A percentile compares a stretch with the other conserved stretches of the same genome.
Conservation (phyloP, 2,329 filamentous ascomycete genomes). For the Neopestalotiopsis sp. region DNA sequence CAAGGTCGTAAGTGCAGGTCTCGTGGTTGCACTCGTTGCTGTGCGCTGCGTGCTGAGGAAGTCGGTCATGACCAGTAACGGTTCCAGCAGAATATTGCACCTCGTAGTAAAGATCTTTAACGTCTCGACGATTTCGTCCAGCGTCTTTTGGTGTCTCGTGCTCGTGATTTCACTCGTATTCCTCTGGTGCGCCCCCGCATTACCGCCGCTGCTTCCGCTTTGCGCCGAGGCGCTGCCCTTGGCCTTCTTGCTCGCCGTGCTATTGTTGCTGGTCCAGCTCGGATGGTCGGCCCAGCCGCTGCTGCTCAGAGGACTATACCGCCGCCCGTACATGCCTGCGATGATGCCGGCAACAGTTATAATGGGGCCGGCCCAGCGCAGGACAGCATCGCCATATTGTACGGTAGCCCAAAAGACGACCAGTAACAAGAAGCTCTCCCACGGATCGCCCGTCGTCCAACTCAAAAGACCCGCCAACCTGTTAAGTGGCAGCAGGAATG, state of each 20-base stretch:
- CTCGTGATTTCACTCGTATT: slow-evolving; percentile 62
- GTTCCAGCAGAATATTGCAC: slow-evolving; percentile 91
- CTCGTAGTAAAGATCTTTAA: slow-evolving; percentile 87
- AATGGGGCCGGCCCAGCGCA: slow-evolving; percentile 82
- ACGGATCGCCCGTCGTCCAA: slow-evolving; percentile 93
- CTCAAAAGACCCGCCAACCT: slow-evolving; percentile 83
- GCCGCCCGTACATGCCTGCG: slow-evolving; percentile 87
- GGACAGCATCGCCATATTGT: slow-evolving; percentile 84
- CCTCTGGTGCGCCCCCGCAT: slow-evolving; percentile 43
- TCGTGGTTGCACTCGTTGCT: slow-evolving; percentile 87
- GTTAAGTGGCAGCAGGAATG: slow-evolving; percentile 89
- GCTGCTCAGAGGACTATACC: slow-evolving; percentile 89
- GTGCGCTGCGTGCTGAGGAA: slow-evolving; percentile 91
- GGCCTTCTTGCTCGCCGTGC: slow-evolving; percentile 31
- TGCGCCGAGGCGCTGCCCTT: slow-evolving; percentile 39
- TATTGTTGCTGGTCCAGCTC: slow-evolving; percentile 22
- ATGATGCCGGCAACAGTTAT: slow-evolving; percentile 81
- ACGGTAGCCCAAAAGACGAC: slow-evolving; percentile 84
- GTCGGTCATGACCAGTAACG: slow-evolving; percentile 86
- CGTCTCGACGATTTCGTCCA: slow-evolving; percentile 97
- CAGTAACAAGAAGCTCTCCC: slow-evolving; percentile 94
- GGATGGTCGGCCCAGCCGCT: slow-evolving; percentile 69
- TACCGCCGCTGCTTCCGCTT: slow-evolving; percentile 27
- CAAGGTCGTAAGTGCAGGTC: slow-evolving; percentile 85
- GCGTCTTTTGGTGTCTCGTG: slow-evolving; percentile 85